Evolutionary conservation across 345 rosid genomes (phyloP).

Genomic region (Rhodamnia rubescens): DNA sequence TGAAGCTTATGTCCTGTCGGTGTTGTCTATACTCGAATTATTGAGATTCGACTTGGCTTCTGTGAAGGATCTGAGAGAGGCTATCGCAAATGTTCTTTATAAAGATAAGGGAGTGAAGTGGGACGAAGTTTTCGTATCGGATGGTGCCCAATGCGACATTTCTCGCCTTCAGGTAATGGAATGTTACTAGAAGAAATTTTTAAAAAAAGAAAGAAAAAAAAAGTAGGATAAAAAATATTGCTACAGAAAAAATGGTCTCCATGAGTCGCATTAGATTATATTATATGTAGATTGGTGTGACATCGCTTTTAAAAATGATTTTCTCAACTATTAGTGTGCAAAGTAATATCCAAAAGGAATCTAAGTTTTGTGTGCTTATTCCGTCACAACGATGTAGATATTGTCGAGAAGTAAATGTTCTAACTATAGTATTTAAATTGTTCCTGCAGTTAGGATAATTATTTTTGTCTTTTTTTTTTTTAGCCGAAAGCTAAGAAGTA

Average conservation of each 20-base stretch:
- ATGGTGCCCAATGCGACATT: conserved; percentile 45
- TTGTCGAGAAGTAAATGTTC: background rate
- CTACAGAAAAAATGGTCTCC: background rate
- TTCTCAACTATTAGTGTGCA: background rate
- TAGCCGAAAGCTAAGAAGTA: background rate
- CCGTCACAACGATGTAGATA: background rate
- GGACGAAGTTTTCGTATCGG: conserved; percentile 33
- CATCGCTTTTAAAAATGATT: background rate
- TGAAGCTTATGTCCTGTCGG: background rate
- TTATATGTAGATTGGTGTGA: background rate
- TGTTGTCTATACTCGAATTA: background rate
- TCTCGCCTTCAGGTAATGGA: conserved; percentile 32
- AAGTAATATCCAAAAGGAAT: background rate
- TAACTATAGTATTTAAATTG: background rate
- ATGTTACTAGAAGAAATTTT: background rate
- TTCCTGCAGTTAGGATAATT: background rate
- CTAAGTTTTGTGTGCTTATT: background rate
- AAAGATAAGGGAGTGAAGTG: conserved; percentile 13
- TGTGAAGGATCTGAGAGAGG: conserved; percentile 26
- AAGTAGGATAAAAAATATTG: background rate
- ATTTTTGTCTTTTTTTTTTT: background rate
- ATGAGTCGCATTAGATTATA: background rate
- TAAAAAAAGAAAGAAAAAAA: background rate
- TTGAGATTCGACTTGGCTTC: background rate
- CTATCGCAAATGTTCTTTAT: conserved; percentile 24